Evolutionary conservation across 2,329 filamentous ascomycete genomes (phyloP), one percentile per base, ranked within the genome.

Genomic region (Ampelomyces quisqualis): DNA sequence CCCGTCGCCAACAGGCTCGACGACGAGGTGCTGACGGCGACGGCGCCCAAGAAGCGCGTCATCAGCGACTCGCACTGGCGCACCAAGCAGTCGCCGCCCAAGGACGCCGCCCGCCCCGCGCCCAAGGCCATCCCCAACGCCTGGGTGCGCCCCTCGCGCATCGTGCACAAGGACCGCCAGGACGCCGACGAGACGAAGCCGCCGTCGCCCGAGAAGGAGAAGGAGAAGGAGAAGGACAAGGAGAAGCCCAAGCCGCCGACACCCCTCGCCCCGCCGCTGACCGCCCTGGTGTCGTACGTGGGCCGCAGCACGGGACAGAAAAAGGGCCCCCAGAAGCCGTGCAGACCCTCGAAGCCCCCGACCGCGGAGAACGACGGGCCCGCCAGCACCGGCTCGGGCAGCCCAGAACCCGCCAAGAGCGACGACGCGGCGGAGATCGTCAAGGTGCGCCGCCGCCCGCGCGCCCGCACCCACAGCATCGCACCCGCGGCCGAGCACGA

Each of bases 51-150:
- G 71, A 96, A 95, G 76, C 82, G 90, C 49, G 88, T 97, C 38
- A 82, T 96, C 47, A 96, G 90, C 65, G 91, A 97, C 70, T 86
- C 87, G 39, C 88, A 95, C 70, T 97, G 91, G 87, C 66, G 67
- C 43, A 81, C 81, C 70, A 84, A 82, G 60, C 58, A 60, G 40
- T 62, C 64, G 4, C 62, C 64, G 20, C 60, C 62, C 4, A 68
- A 69, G 27, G 62, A 65, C 20, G 40, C 48, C 8, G 43, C 49
- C 27, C 59, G 57, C n/a, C 53, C 60, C 1, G 52, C 61, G 22
- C 63, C 64, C 17, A 67, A 68, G 49, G 57, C 53, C 19, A 58
- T 67, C 7, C 63, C 67, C 26, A 69, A 61, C 23, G 65, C 60
- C 24, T 70, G 67, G 67, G 67, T 70, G 36, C 60, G 67, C 6